A percentile compares a stretch with the other conserved stretches of the same genome.
These are phyloP conservation scores for Arthrocladium fulminans DNA, from an alignment of 2,329 filamentous ascomycete genomes.

Conservation along the genomic window DNA sequence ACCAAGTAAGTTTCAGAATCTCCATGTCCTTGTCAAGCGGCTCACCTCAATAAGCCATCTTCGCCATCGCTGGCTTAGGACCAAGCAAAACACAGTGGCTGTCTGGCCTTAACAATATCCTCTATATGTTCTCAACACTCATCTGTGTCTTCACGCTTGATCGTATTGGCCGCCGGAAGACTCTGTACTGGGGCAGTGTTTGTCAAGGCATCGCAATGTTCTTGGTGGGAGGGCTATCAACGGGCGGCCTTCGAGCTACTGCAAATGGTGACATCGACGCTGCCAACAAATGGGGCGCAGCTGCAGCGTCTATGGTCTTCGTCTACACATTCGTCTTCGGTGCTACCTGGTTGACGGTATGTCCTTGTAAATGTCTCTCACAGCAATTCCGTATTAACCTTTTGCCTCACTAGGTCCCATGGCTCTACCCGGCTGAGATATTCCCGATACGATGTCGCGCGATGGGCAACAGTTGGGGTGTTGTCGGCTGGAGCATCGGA, in stretches of 20 bases:
- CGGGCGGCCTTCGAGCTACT: conserved; percentile 30
- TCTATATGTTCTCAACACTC: conserved; percentile 51
- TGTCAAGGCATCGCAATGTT: conserved; percentile 60
- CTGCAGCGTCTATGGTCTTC: conserved; percentile 62
- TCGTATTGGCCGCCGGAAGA: conserved; percentile 59
- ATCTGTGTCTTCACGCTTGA: conserved; percentile 63
- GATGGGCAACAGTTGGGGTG: conserved; percentile 66
- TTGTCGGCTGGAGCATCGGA: conserved; percentile 66
- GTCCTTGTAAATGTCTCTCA: no score
- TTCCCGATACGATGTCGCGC: conserved; percentile 63
- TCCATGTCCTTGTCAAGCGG: no score
- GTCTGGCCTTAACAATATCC: conserved; percentile 48
- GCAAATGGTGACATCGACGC: conserved; percentile 31
- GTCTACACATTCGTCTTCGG: conserved; percentile 58
- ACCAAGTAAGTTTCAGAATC: conserved; percentile 33
- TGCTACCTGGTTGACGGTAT: conserved; percentile 48
- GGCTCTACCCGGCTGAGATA: conserved; percentile 63
- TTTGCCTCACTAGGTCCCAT: no score
- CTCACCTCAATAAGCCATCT: no score
- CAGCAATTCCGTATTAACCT: no score
- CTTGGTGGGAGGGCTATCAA: conserved; percentile 54
- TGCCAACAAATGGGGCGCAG: conserved; percentile 45
- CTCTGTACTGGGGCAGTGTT: conserved; percentile 58
- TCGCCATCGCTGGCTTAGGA: conserved; percentile 53
- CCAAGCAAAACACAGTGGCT: conserved; percentile 41